These are phyloP conservation scores for Metschnikowia reukaufii DNA, from an alignment of 805 yeast genomes.

Conservation along the genomic window DNA sequence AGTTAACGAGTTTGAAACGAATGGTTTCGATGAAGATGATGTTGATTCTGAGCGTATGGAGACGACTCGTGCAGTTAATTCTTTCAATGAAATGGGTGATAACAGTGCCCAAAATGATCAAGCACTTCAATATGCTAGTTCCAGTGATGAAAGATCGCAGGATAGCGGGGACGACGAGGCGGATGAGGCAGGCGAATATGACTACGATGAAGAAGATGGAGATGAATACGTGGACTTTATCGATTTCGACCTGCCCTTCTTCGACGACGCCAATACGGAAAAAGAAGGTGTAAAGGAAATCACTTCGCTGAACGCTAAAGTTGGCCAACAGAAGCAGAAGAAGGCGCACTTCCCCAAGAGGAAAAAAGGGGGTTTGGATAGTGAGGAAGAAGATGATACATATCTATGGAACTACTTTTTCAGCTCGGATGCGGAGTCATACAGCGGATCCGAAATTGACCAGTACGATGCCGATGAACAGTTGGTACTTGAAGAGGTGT, in stretches of 20 bases:
- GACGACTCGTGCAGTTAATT: conserved; percentile 19
- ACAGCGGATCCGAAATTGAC: conserved; percentile 25
- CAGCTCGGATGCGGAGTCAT: conserved; percentile 39
- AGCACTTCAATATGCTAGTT: conserved; percentile 42
- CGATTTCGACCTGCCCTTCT: conserved; percentile 36
- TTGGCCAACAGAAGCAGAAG: conserved; percentile 13
- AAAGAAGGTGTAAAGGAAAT: conserved; percentile 9
- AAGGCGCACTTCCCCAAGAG: conserved; percentile 13
- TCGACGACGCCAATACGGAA: conserved; percentile 18
- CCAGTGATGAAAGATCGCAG: conserved; percentile 28
- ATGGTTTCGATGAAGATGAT: conserved; percentile 48
- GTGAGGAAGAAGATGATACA: conserved; percentile 62
- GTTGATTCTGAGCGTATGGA: conserved; percentile 28
- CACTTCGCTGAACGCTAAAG: conserved; percentile 8
- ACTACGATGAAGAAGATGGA: conserved; percentile 28
- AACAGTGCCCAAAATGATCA: conserved; percentile 28
- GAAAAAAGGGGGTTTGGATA: conserved; percentile 25
- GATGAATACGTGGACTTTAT: conserved; percentile 43
- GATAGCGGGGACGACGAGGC: conserved; percentile 35
- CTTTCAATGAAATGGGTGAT: conserved; percentile 16
- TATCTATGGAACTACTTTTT: conserved; percentile 77
- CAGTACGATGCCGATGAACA: conserved; percentile 24
- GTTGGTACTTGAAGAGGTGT: conserved; percentile 23
- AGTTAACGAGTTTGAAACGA: conserved; percentile 46
- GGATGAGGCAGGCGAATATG: conserved; percentile 18